Evolutionary conservation across 768 basidiomycete species (phyloP).

Genomic region (Kwoniella newhampshirensis): DNA sequence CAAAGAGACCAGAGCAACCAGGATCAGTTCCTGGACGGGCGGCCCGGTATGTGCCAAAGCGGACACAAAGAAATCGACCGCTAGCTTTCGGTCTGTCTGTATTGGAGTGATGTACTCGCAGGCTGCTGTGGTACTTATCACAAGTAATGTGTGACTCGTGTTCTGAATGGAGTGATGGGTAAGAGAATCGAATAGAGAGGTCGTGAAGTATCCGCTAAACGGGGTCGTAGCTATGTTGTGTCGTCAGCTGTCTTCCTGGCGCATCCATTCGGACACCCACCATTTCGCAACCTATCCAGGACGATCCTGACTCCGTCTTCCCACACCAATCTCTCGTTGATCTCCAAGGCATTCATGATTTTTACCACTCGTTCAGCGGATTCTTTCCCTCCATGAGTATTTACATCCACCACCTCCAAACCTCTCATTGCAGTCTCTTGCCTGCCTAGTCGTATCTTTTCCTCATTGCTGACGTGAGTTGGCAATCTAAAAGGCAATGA

Average conservation of each 20-base stretch:
- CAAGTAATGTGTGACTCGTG: conserved; percentile 6
- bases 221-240: too few species aligned
- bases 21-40: conserved; percentile 20
- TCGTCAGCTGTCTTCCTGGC: neutral
- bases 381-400: neutral
- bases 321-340: conserved; percentile 6
- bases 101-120: conserved; percentile 6
- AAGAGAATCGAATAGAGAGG: neutral
- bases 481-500: conserved; percentile 16
- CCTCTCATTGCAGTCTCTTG: conserved; percentile 23
- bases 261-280: conserved; percentile 1
- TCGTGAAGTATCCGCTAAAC: conserved; percentile 9
- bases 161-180: neutral
- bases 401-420: conserved; percentile 25
- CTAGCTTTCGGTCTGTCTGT: neutral
- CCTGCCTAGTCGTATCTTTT: conserved; percentile 10
- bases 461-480: neutral
- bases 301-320: conserved; percentile 11
- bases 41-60: neutral
- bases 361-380: conserved; percentile 1
- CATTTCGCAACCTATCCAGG: neutral
- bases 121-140: conserved; percentile 13
- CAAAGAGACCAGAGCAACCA: conserved; percentile 14
- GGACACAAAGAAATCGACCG: neutral
- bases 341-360: conserved; percentile 1